Evolutionary conservation across 164 flowering plant genomes (phyloP).

Genomic region (Paratinospora sagittata): DNA sequence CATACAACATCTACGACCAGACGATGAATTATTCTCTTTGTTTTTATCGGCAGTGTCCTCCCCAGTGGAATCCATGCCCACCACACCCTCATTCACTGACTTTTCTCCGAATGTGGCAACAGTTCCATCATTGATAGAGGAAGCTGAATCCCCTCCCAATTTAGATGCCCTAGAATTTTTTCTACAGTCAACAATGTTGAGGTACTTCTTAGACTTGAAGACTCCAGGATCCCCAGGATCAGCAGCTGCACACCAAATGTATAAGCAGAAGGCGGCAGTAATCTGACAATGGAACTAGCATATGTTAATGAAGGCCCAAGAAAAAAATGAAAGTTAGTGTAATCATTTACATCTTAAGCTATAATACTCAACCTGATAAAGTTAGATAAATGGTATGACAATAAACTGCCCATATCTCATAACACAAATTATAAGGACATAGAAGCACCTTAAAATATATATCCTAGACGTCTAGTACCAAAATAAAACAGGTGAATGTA

Average conservation of each 20-base stretch:
- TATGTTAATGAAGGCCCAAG: not conserved
- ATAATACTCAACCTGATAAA: not conserved
- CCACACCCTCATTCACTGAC: conserved; percentile 26
- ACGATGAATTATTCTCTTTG: conserved; percentile 19
- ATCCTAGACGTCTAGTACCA: not conserved
- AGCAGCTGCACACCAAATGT: conserved; percentile 87
- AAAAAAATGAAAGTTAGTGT: not conserved
- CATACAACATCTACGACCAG: conserved; percentile 24
- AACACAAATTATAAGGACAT: not conserved
- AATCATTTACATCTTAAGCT: not conserved
- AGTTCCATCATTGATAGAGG: conserved; percentile 54
- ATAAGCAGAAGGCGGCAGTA: conserved; percentile 55
- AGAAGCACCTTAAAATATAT: not conserved
- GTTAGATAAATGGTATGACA: not conserved
- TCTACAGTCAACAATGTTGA: conserved; percentile 31
- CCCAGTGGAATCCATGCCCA: conserved; percentile 22
- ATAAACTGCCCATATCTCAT: not conserved
- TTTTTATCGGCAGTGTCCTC: conserved; percentile 21
- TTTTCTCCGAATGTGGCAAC: conserved; percentile 34
- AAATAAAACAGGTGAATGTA: not conserved
- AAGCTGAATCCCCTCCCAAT: conserved; percentile 46
- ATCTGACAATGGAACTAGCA: conserved; percentile 43
- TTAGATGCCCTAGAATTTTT: conserved; percentile 38
- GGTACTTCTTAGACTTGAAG: conserved; percentile 71
- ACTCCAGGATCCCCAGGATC: conserved; percentile 83